Percentiles rank a stretch among this genome's conserved stretches.
These are phyloP conservation scores for Berkeleyomyces basicola DNA, from an alignment of 2,329 filamentous ascomycete species.

Conservation along the genomic window DNA sequence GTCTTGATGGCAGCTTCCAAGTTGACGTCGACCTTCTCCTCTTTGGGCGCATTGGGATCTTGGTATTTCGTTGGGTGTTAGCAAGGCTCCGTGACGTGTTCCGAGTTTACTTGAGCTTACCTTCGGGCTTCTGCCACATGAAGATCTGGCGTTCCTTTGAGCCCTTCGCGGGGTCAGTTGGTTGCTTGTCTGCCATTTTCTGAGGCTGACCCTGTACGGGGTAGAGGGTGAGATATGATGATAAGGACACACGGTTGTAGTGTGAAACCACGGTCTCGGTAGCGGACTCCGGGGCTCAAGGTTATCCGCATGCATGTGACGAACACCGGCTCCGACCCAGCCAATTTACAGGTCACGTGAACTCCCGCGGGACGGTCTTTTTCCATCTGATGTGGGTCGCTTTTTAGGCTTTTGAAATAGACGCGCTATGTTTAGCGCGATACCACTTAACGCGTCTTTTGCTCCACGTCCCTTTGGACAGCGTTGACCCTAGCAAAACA, in stretches of 20 bases:
- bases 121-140: constrained; percentile 9
- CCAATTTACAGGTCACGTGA: neutral
- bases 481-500: too few relatives aligned
- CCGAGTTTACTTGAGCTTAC: neutral
- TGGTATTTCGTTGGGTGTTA: neutral
- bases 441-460: constrained; percentile 11
- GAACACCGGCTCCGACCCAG: neutral
- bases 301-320: neutral
- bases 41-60: constrained; percentile 4
- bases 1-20: constrained; percentile 45
- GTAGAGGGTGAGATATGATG: too few relatives aligned
- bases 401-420: neutral
- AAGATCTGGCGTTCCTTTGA: constrained; percentile 8
- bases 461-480: too few relatives aligned
- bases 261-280: too few relatives aligned
- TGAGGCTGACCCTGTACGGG: neutral
- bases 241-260: too few relatives aligned
- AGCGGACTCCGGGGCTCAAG: too few relatives aligned
- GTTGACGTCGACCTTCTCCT: constrained; percentile 17
- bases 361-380: neutral
- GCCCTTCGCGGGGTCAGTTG: neutral
- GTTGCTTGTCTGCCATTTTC: constrained; percentile 6
- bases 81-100: neutral
- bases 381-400: neutral
- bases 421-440: neutral